These are phyloP conservation scores for Ogataea populi-albae DNA, from an alignment of 805 yeast genomes.

Conservation along the genomic window DNA sequence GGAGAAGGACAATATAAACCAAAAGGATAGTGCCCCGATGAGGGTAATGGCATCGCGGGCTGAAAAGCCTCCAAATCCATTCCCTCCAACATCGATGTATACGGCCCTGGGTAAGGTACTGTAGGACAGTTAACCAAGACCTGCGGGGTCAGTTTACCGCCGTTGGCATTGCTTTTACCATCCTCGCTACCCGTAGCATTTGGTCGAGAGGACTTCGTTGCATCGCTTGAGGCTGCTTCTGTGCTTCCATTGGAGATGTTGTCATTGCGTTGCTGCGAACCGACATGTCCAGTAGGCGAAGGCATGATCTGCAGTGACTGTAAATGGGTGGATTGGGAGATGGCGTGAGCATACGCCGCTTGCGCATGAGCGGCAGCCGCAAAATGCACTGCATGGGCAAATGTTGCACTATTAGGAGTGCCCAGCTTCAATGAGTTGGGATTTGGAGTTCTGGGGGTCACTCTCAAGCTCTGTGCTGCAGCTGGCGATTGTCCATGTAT, in stretches of 20 bases:
- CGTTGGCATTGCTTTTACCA: no score
- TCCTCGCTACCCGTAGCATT: no score
- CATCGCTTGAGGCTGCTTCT: not conserved
- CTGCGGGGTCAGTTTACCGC: slow-evolving; percentile 11
- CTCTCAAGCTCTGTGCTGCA: slow-evolving; percentile 13
- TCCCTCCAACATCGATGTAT: slow-evolving; percentile 17
- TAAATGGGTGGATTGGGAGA: slow-evolving; percentile 8
- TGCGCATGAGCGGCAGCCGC: slow-evolving; percentile 14
- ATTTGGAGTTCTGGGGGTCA: slow-evolving; percentile 20
- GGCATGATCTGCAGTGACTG: slow-evolving; percentile 15
- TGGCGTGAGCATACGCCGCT: slow-evolving; percentile 12
- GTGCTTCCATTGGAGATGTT: not conserved
- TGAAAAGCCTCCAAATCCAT: slow-evolving; percentile 18
- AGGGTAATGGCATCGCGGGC: slow-evolving; percentile 13
- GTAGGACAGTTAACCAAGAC: slow-evolving; percentile 15
- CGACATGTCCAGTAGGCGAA: slow-evolving; percentile 14
- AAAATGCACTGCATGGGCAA: slow-evolving; percentile 13
- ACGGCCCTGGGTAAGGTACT: slow-evolving; percentile 10
- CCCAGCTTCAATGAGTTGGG: slow-evolving; percentile 12
- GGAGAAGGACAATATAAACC: slow-evolving; percentile 23
- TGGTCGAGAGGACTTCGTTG: not conserved
- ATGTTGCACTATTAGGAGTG: slow-evolving; percentile 21
- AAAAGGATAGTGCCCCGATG: slow-evolving; percentile 20
- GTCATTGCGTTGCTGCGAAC: not conserved
- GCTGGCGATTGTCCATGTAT: slow-evolving; percentile 10